Evolutionary conservation across 1,284 basidiomycete species (phyloP).

Genomic region (Calocybe gambosa): DNA sequence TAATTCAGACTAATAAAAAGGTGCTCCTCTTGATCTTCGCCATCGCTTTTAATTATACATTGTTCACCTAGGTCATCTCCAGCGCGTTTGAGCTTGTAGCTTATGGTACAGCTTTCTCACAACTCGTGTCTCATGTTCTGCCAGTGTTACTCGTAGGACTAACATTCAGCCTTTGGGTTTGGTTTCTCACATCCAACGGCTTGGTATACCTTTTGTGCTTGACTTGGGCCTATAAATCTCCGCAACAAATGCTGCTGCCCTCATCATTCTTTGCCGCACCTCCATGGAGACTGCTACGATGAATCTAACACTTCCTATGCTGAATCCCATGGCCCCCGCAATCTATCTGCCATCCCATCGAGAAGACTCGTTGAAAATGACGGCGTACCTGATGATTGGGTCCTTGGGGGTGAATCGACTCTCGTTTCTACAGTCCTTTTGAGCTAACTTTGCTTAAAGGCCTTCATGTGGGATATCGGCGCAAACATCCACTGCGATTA

Average conservation of each 20-base stretch:
- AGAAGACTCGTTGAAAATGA: background rate
- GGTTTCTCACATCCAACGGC: background rate
- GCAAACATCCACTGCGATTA: background rate
- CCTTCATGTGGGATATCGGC: background rate
- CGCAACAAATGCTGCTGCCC: background rate
- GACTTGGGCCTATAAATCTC: background rate
- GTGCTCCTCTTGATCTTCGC: too few relatives aligned
- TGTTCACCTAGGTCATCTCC: too few relatives aligned
- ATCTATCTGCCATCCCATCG: background rate
- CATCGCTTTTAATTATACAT: too few relatives aligned
- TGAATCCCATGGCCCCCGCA: background rate
- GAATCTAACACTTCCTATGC: background rate
- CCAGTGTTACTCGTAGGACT: too few relatives aligned
- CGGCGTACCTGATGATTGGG: conserved; percentile 2
- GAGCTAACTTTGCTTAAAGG: background rate
- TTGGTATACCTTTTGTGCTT: background rate
- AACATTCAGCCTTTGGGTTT: background rate
- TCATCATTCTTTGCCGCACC: background rate
- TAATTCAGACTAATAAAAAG: too few relatives aligned
- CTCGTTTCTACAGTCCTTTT: background rate
- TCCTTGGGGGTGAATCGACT: background rate
- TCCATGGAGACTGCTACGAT: background rate
- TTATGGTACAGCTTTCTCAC: too few relatives aligned
- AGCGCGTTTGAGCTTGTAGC: too few relatives aligned
- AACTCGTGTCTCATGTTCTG: too few relatives aligned